Percentiles rank a stretch among this genome's conserved stretches.
Evolutionary conservation across 2,329 filamentous ascomycete species (phyloP).

Genomic region (Trichoderma atrobrunneum): DNA sequence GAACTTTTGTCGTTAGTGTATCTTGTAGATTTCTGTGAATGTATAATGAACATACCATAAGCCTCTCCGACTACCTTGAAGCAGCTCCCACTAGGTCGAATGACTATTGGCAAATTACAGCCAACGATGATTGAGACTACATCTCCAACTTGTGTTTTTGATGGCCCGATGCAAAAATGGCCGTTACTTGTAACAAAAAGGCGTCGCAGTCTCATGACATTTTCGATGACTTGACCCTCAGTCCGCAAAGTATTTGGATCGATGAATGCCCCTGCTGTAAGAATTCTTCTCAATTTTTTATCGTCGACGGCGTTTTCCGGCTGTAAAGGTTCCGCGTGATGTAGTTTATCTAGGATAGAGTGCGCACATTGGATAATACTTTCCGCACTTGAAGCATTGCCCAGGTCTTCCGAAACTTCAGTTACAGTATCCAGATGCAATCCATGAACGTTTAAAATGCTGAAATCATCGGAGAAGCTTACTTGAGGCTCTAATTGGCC

Average conservation of each 20-base stretch:
- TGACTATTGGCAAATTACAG: neutral
- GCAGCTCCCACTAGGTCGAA: neutral
- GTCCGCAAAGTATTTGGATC: neutral
- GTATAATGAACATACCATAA: neutral
- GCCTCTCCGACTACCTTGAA: neutral
- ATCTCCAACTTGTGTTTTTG: neutral
- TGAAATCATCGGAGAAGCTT: neutral
- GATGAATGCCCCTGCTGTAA: neutral
- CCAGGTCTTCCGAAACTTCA: neutral
- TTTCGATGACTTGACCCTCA: neutral
- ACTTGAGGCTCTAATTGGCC: neutral
- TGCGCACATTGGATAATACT: neutral
- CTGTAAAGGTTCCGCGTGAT: neutral
- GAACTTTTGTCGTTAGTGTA: neutral
- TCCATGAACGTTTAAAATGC: neutral
- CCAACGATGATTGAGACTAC: neutral
- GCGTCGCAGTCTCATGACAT: neutral
- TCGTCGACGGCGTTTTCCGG: neutral
- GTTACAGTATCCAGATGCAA: neutral
- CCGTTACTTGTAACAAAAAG: neutral
- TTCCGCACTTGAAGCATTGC: accelerated
- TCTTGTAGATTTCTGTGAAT: too few species aligned
- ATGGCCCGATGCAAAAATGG: neutral
- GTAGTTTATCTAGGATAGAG: neutral
- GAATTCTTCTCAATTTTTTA: neutral